These are phyloP conservation scores for Apiotrichum porosum DNA, from an alignment of 1,284 basidiomycete genomes.

Conservation along the genomic window DNA sequence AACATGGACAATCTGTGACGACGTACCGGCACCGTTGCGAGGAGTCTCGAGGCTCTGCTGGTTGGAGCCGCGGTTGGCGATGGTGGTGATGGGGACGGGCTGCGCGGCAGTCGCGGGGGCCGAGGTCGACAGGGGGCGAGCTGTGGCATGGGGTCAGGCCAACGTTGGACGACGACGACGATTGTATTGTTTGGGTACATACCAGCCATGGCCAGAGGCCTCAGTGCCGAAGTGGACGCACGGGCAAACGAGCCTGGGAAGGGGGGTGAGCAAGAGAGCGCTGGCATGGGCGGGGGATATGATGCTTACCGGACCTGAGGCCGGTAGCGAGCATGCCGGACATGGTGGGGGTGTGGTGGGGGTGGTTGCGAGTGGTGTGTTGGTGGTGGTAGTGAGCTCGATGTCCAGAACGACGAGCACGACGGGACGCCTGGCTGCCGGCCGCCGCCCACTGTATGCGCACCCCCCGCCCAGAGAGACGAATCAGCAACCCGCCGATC, in stretches of 20 bases:
- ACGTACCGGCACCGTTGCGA: slow-evolving; percentile 78
- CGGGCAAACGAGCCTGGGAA: slow-evolving; percentile 11
- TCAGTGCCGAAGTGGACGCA: slow-evolving; percentile 33
- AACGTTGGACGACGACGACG: too few species aligned
- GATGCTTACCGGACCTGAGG: slow-evolving; percentile 32
- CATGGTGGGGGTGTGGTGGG: slow-evolving; percentile 18
- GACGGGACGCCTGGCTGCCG: too few species aligned
- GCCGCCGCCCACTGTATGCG: too few species aligned
- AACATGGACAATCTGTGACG: too few species aligned
- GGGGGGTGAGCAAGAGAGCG: too few species aligned
- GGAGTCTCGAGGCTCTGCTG: slow-evolving; percentile 83
- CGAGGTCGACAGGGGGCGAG: slow-evolving; percentile 33
- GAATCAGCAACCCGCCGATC: too few species aligned
- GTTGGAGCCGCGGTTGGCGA: slow-evolving; percentile 71
- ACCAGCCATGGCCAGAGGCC: slow-evolving; percentile 28
- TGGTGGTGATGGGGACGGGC: slow-evolving; percentile 44
- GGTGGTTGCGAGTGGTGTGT: slow-evolving; percentile 6
- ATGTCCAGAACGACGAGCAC: background rate
- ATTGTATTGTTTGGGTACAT: too few species aligned
- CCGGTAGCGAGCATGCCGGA: slow-evolving; percentile 31
- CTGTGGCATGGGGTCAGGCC: too few species aligned
- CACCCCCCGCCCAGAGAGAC: too few species aligned
- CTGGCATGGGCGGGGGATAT: background rate
- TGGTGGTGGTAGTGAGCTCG: background rate
- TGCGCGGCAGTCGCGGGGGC: slow-evolving; percentile 34